Percentiles rank a stretch among this genome's conserved stretches.
These are phyloP conservation scores for Pseudoscleropodium purum DNA, from an alignment of 225 moss, liverwort and hornwort species.

Conservation along the genomic window DNA sequence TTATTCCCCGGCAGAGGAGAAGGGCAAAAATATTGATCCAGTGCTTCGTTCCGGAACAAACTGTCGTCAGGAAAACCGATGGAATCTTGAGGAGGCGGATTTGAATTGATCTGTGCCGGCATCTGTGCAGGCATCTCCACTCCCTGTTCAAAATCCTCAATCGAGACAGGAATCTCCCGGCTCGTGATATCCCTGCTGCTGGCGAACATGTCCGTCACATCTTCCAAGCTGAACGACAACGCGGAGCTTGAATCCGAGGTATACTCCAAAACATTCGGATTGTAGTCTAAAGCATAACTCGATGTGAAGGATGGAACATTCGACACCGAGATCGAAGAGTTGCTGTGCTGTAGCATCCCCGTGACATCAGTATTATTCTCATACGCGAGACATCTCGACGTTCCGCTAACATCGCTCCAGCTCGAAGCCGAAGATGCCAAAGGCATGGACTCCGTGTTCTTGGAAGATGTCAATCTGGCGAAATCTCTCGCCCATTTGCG, in stretches of 20 bases:
- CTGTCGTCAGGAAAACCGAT: background rate
- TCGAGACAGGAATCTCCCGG: background rate
- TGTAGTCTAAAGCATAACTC: background rate
- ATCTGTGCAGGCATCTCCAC: background rate
- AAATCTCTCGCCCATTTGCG: constrained; percentile 37
- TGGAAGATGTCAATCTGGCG: constrained; percentile 3
- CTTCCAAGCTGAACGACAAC: constrained; percentile 11
- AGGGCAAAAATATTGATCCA: background rate
- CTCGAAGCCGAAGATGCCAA: constrained; percentile 3
- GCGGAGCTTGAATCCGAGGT: constrained; percentile 9
- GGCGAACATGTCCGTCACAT: background rate
- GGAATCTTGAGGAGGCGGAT: background rate
- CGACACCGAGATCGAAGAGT: background rate
- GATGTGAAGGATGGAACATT: background rate
- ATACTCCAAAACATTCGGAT: background rate
- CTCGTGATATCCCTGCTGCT: background rate
- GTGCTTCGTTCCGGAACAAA: background rate
- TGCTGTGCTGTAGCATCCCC: constrained; percentile 2
- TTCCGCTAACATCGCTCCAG: background rate
- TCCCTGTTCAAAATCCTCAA: background rate
- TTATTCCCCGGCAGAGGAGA: background rate
- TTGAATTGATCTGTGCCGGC: constrained; percentile 12
- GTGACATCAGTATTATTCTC: background rate
- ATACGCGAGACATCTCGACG: background rate
- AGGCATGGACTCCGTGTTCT: background rate